Evolutionary conservation across 805 yeast genomes (phyloP), one percentile per base, ranked within the genome.

Genomic region (Nakazawaea wickerhamii): DNA sequence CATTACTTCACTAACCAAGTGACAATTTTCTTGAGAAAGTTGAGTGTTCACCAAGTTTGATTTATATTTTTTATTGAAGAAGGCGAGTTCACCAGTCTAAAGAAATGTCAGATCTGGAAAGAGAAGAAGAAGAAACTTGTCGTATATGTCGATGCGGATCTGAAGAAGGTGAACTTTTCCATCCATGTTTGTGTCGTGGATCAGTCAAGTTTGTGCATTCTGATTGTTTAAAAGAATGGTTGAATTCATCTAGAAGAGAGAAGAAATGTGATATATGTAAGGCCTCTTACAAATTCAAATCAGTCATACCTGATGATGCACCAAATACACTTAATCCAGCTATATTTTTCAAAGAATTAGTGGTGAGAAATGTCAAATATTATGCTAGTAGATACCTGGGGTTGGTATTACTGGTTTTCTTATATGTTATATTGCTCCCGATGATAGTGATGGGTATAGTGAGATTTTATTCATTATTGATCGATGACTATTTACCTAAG

Each of bases 111-210:
- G 36, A 33, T 5, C 8, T 21, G 6, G 3, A n/a, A 23, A 36
- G 23, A 5, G 11, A 17, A 30, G 64, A 60, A 27, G 82, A 73
- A 46, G 71, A 68, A 25, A 73, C 82, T 3, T 93, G 99, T 61
- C 83, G 99, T 47, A 90, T 93, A 36, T 93, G 99, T 58, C 83
- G 96, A 40, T 91, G 95, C 30, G 98, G 88, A 53, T 90, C 77
- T n/a, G 77, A 93, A 0, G 65, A 63, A 0, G 78, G 74, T 1
- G 87, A 85, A 49, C 67, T 93, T 36, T 82, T 75, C 49, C 90
- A 85, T 60, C 99, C 99, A 3, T 93, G 99, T 63, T 81, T 77
- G 55, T 93, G 99, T 63, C 72, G 88, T 41, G 99, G 99, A 1
- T 84, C 95, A 11, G 95, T 93, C 59, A 84, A 83, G 58, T 90